These are phyloP conservation scores for Effrenium voratum DNA, from an alignment of 73 alveolate genomes.

Conservation along the genomic window DNA sequence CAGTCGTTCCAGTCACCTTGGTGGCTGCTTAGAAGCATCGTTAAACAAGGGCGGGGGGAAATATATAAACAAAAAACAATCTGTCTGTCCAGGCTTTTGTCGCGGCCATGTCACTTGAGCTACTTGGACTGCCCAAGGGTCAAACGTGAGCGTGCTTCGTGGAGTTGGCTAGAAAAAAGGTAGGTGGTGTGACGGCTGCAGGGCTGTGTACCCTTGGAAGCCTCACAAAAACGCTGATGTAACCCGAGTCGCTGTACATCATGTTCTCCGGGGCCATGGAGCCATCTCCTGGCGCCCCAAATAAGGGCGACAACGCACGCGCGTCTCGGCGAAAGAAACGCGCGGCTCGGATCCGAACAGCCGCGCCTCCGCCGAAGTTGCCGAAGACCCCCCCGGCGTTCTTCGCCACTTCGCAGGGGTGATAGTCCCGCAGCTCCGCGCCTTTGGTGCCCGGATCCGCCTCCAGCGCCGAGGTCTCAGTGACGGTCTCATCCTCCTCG, in stretches of 20 bases:
- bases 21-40: no score
- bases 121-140: no score
- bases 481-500: slow-evolving; percentile 50
- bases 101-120: no score
- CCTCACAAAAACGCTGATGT: no score
- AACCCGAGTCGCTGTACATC: slow-evolving; percentile 76
- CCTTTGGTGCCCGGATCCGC: slow-evolving; percentile 62
- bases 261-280: slow-evolving; percentile 90
- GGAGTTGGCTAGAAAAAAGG: no score
- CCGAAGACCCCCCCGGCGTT: slow-evolving; percentile 65
- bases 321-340: neutral
- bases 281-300: slow-evolving; percentile 37
- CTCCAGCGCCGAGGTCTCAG: slow-evolving; percentile 4
- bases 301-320: neutral
- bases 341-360: neutral
- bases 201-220: no score
- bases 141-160: no score
- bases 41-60: no score
- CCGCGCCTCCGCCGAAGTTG: slow-evolving; percentile 51
- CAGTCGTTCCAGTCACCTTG: slow-evolving; percentile 90
- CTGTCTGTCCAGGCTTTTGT: no score
- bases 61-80: no score
- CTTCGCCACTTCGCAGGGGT: slow-evolving; percentile 75
- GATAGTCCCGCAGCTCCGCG: slow-evolving; percentile 32
- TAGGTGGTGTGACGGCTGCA: no score